These are phyloP conservation scores for Petunia axillaris DNA, from an alignment of 257 asterid species.

Conservation along the genomic window DNA sequence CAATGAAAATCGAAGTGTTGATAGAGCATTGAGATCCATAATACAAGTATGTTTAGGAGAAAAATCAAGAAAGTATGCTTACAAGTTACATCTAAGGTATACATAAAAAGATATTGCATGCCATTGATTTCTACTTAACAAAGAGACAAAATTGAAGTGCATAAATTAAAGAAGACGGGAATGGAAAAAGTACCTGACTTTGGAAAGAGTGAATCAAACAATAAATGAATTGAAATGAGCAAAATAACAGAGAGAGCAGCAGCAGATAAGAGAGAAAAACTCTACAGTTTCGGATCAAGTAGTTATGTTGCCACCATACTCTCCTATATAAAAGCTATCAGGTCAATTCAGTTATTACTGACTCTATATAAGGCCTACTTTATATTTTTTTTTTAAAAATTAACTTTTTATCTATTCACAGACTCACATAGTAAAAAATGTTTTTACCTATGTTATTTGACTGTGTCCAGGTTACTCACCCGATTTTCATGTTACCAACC, in stretches of 20 bases:
- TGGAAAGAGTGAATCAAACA: not conserved
- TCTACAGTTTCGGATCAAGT: slow-evolving; percentile 25
- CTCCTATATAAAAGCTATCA: not conserved
- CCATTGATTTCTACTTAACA: not conserved
- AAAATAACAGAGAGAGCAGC: not conserved
- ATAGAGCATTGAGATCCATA: not conserved
- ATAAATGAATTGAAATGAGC: not conserved
- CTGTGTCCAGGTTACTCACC: no score
- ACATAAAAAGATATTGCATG: not conserved
- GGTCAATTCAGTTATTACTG: not conserved
- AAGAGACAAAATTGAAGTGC: not conserved
- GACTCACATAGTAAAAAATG: no score
- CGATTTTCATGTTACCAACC: no score
- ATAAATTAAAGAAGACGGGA: not conserved
- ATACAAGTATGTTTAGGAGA: not conserved
- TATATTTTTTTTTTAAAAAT: no score
- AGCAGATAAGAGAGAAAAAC: not conserved
- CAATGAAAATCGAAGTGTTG: not conserved
- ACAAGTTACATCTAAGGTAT: not conserved
- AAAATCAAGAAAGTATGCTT: not conserved
- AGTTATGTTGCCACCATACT: slow-evolving; percentile 16
- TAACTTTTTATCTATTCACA: no score
- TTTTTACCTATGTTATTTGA: no score
- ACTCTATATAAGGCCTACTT: no score
- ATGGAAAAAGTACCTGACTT: slow-evolving; percentile 8